These are phyloP conservation scores for Alternaria tenuissima DNA, from an alignment of 2,329 filamentous ascomycete genomes.

Conservation along the genomic window DNA sequence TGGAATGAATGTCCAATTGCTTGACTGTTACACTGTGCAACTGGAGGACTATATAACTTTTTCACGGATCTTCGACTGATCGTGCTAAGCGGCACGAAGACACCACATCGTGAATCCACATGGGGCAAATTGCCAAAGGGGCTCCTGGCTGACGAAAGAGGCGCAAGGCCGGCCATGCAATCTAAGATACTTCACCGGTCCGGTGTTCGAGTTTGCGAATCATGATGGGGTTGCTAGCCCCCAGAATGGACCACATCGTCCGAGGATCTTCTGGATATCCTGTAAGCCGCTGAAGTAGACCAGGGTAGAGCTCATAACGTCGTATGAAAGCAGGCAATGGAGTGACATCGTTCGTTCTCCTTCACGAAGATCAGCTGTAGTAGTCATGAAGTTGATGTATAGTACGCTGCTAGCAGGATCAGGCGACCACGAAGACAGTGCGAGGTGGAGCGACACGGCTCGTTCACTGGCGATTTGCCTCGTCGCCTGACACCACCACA, in stretches of 20 bases:
- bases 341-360: background rate
- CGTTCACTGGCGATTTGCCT: background rate
- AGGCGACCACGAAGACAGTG: background rate
- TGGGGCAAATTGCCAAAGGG: background rate
- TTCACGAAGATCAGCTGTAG: background rate
- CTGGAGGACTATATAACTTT: constrained; percentile 2
- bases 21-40: background rate
- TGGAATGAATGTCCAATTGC: background rate
- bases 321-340: background rate
- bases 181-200: background rate
- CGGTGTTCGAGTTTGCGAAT: background rate
- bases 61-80: background rate
- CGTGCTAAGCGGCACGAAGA: background rate
- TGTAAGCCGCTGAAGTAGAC: background rate
- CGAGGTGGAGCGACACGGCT: constrained; percentile 1
- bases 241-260: background rate
- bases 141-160: background rate
- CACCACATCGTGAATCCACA: background rate
- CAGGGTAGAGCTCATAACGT: background rate
- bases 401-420: background rate
- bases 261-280: background rate
- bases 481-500: constrained; percentile 1
- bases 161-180: background rate
- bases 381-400: background rate
- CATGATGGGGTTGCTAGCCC: background rate